phyloP scores from a whole-genome alignment of 192 early-diverging fungal genomes.

The Umbelopsis ramanniana region DNA sequence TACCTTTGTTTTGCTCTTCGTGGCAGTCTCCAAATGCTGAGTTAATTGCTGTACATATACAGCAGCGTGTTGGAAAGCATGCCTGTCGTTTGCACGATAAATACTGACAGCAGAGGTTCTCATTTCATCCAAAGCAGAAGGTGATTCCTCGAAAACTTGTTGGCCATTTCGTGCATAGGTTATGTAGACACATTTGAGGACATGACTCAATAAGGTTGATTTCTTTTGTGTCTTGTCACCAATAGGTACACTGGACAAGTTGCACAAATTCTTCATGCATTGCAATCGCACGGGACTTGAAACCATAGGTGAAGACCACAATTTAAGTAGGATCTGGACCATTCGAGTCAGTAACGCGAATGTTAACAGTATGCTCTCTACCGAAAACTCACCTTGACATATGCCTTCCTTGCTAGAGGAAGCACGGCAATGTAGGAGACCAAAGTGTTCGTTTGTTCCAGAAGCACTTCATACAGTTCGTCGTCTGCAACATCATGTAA shows the following conservation, averaged over 20 bases:
- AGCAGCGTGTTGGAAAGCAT: slow-evolving; percentile 89
- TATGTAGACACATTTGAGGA: slow-evolving; percentile 80
- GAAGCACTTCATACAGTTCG: slow-evolving; percentile 11
- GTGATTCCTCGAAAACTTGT: slow-evolving; percentile 71
- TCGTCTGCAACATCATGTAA: slow-evolving; percentile 77
- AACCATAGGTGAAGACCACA: slow-evolving; percentile 55
- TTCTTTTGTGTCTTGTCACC: slow-evolving; percentile 22
- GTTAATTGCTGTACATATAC: slow-evolving; percentile 90
- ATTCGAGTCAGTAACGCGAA: not conserved
- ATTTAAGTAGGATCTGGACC: slow-evolving; percentile 50
- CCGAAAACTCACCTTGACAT: slow-evolving; percentile 14
- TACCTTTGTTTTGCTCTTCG: slow-evolving; percentile 75
- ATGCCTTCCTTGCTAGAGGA: slow-evolving; percentile 5
- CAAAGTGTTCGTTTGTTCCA: slow-evolving; percentile 3
- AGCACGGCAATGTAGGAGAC: slow-evolving; percentile 7
- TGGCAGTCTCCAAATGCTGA: slow-evolving; percentile 84
- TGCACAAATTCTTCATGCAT: slow-evolving; percentile 77
- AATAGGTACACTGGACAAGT: slow-evolving; percentile 55
- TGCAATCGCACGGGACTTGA: slow-evolving; percentile 70
- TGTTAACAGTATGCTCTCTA: slow-evolving; percentile 20
- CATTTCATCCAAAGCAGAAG: slow-evolving; percentile 86
- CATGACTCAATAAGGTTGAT: slow-evolving; percentile 27
- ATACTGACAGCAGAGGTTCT: slow-evolving; percentile 88
- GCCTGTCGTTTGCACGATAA: slow-evolving; percentile 71
- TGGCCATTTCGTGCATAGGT: slow-evolving; percentile 76